phyloP scores from a whole-genome alignment of 1,284 basidiomycete species.

The Austropuccinia psidii region DNA sequence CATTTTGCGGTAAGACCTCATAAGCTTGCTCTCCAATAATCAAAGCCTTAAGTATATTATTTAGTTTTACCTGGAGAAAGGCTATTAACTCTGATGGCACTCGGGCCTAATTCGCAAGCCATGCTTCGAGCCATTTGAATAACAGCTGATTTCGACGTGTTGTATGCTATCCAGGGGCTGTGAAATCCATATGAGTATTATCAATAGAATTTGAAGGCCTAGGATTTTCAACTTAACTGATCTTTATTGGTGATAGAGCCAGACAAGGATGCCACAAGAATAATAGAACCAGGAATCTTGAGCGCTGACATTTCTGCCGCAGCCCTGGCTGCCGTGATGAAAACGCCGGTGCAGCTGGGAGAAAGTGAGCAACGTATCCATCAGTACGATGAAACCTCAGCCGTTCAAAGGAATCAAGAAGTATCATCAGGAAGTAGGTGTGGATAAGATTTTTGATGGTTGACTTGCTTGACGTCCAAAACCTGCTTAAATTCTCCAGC shows the following conservation, averaged over 20 bases:
- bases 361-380: conserved; percentile 41
- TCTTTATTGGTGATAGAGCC: conserved; percentile 71
- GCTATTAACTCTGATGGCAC: conserved; percentile 66
- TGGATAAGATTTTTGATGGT: neutral
- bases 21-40: conserved; percentile 45
- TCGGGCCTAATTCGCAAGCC: conserved; percentile 68
- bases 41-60: conserved; percentile 40
- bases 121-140: conserved; percentile 73
- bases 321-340: conserved; percentile 69
- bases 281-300: conserved; percentile 66
- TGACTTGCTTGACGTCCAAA: conserved; percentile 49
- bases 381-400: neutral
- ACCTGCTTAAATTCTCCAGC: conserved; percentile 64
- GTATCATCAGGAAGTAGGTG: neutral
- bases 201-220: neutral
- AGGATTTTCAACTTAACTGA: conserved; percentile 46
- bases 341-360: conserved; percentile 67
- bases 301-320: conserved; percentile 66
- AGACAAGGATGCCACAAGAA: conserved; percentile 77
- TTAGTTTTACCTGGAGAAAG: conserved; percentile 57
- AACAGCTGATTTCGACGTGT: conserved; percentile 71
- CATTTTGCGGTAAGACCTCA: too few relatives aligned
- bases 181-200: conserved; percentile 38
- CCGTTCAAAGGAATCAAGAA: neutral
- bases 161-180: conserved; percentile 65